phyloP scores from a whole-genome alignment of 768 basidiomycete species.

The Suillus discolor region DNA sequence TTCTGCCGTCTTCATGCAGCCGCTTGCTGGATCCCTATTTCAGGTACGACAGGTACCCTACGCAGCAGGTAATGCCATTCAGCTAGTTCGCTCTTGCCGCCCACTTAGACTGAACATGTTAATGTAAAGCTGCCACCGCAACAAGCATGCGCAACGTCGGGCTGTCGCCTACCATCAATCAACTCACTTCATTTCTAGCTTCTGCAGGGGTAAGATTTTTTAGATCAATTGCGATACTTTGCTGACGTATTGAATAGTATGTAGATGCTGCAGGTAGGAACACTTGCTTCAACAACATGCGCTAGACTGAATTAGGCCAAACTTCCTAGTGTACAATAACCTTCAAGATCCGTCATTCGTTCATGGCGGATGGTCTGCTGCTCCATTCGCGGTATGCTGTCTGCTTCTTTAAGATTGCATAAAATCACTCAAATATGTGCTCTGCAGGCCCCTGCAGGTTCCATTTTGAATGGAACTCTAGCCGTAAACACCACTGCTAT shows the following conservation, averaged over 20 bases:
- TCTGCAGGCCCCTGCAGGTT: slow-evolving; percentile 43
- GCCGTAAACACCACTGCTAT: slow-evolving; percentile 52
- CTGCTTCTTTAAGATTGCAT: no score
- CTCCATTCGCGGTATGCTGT: slow-evolving; percentile 48
- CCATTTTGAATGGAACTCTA: slow-evolving; percentile 55
- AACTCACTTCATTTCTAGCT: slow-evolving; percentile 57
- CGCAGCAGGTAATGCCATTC: slow-evolving; percentile 18
- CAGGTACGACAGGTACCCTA: slow-evolving; percentile 25
- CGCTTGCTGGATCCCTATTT: slow-evolving; percentile 49
- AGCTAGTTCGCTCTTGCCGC: slow-evolving; percentile 44
- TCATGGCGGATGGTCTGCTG: slow-evolving; percentile 50
- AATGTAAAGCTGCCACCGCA: slow-evolving; percentile 37
- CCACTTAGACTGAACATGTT: slow-evolving; percentile 31
- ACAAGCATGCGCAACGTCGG: slow-evolving; percentile 45
- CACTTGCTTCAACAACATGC: neutral
- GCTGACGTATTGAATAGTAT: slow-evolving; percentile 36
- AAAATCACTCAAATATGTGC: neutral
- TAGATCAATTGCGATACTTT: neutral
- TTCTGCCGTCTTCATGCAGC: slow-evolving; percentile 52
- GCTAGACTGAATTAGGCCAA: slow-evolving; percentile 3
- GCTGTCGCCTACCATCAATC: slow-evolving; percentile 44
- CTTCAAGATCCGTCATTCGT: slow-evolving; percentile 65
- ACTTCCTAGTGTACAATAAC: slow-evolving; percentile 32
- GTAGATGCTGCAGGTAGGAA: slow-evolving; percentile 29
- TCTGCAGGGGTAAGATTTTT: slow-evolving; percentile 52